Conservation (phyloP, 192 early-diverging fungal genomes). For the Lobulomyces angularis region DNA sequence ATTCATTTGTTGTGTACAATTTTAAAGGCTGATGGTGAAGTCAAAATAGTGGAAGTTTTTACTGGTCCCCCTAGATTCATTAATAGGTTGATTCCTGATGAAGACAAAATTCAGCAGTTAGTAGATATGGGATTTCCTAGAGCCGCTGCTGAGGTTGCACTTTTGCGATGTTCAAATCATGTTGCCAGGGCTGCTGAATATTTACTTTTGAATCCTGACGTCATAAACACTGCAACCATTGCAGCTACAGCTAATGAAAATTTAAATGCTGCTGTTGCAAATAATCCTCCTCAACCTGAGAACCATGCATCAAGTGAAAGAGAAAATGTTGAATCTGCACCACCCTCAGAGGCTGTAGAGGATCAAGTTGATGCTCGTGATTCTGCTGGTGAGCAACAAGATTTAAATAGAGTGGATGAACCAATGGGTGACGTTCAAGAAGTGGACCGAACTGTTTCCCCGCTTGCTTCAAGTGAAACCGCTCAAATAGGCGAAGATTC, state of each 20-base stretch:
- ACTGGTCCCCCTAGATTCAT: background rate
- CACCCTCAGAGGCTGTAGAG: slow-evolving; percentile 20
- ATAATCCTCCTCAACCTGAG: background rate
- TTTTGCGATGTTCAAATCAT: slow-evolving; percentile 64
- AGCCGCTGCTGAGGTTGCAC: slow-evolving; percentile 60
- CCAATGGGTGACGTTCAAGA: too few species aligned
- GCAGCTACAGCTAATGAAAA: slow-evolving; percentile 13
- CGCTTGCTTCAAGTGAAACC: slow-evolving; percentile 7
- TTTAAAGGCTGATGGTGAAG: slow-evolving; percentile 63
- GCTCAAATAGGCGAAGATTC: slow-evolving; percentile 3
- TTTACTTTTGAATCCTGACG: slow-evolving; percentile 58
- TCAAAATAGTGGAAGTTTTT: slow-evolving; percentile 8
- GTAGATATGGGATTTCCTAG: slow-evolving; percentile 80
- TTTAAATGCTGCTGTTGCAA: background rate
- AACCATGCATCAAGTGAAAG: too few species aligned
- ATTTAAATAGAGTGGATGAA: too few species aligned
- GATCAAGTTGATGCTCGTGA: slow-evolving; percentile 8
- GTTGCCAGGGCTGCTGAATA: slow-evolving; percentile 75
- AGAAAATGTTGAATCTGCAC: slow-evolving; percentile 14
- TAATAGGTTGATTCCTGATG: slow-evolving; percentile 51
- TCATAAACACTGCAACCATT: slow-evolving; percentile 13
- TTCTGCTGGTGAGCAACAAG: slow-evolving; percentile 16
- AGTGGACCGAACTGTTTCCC: too few species aligned
- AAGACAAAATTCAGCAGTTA: slow-evolving; percentile 52
- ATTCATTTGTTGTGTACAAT: slow-evolving; percentile 53